These are phyloP conservation scores for Pyricularia grisea DNA, from an alignment of 2,329 filamentous ascomycete species.

Conservation along the genomic window DNA sequence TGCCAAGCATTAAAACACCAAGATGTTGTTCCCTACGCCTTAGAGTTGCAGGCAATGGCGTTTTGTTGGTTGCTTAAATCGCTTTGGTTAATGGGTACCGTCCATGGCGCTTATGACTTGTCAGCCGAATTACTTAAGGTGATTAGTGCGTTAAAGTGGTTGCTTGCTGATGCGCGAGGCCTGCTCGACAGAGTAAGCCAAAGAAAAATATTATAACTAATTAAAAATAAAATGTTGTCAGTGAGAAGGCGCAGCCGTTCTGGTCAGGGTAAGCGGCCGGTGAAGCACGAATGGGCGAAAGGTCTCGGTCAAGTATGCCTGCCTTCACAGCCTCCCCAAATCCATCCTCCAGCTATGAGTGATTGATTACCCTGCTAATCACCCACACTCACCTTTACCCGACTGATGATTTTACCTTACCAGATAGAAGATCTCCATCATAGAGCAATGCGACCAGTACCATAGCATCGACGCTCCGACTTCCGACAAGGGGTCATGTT, in stretches of 20 bases:
- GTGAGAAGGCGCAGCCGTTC: neutral
- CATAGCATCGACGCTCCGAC: too few relatives aligned
- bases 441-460: neutral
- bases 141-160: neutral
- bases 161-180: neutral
- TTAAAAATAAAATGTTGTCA: neutral
- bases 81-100: neutral
- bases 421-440: too few relatives aligned
- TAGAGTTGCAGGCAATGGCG: neutral
- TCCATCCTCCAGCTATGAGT: neutral
- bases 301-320: neutral
- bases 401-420: neutral
- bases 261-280: neutral
- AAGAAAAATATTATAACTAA: neutral
- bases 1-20: neutral
- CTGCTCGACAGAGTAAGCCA: neutral
- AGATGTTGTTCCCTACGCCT: too few relatives aligned
- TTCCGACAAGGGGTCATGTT: neutral
- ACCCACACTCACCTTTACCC: too few relatives aligned
- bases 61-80: neutral
- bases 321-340: neutral
- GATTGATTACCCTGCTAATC: neutral
- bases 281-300: neutral
- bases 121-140: neutral
- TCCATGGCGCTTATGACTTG: neutral